Conservation (phyloP, 495 filamentous ascomycete genomes). For the Delitschia confertaspora region DNA sequence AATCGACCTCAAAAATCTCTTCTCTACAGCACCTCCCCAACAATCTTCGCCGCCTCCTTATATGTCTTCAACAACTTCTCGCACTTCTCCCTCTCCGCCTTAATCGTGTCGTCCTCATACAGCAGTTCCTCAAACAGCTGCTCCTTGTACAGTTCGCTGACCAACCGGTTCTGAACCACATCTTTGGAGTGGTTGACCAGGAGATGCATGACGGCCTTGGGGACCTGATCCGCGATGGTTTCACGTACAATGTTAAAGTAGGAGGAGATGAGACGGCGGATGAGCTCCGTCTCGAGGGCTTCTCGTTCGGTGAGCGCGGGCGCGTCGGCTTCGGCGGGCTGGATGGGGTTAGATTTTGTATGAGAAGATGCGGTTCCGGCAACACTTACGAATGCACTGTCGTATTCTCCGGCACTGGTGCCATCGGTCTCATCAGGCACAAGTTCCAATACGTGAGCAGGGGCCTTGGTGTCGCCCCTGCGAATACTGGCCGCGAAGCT, state of each 20-base stretch:
- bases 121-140: slow-evolving; percentile 85
- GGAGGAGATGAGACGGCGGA: slow-evolving; percentile 87
- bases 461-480: slow-evolving; percentile 55
- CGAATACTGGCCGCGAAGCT: slow-evolving; percentile 78
- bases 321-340: slow-evolving; percentile 42
- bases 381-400: slow-evolving; percentile 51
- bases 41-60: slow-evolving; percentile 93
- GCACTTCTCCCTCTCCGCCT: slow-evolving; percentile 95
- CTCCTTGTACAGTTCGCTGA: slow-evolving; percentile 92
- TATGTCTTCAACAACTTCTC: slow-evolving; percentile 90
- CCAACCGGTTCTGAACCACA: slow-evolving; percentile 89
- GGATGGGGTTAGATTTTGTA: slow-evolving; percentile 34
- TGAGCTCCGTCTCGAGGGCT: slow-evolving; percentile 93
- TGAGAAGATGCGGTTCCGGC: neutral
- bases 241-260: slow-evolving; percentile 99
- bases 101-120: slow-evolving; percentile 95
- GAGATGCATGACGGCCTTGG: slow-evolving; percentile 97
- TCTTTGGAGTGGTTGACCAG: slow-evolving; percentile 98
- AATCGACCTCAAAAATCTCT: neutral
- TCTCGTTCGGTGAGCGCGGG: slow-evolving; percentile 90
- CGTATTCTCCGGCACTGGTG: slow-evolving; percentile 40
- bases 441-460: slow-evolving; percentile 31
- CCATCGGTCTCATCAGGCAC: slow-evolving; percentile 16
- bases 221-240: slow-evolving; percentile 93
- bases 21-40: slow-evolving; percentile 93